phyloP scores from a whole-genome alignment of 192 early-diverging fungal genomes.

The Gaertneriomyces sp. region DNA sequence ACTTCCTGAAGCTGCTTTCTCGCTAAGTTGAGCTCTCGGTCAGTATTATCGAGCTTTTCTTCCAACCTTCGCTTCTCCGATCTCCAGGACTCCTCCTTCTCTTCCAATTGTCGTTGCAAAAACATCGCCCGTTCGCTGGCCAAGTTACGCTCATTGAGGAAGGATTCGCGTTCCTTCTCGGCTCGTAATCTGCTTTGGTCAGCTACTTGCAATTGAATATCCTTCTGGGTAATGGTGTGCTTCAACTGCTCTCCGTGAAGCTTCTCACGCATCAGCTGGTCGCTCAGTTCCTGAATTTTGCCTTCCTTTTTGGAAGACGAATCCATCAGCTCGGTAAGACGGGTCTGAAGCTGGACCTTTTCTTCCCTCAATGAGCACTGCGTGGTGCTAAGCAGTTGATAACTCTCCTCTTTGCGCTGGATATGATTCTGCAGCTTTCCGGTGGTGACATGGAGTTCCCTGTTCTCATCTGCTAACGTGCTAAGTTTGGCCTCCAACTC shows the following conservation, averaged over 20 bases:
- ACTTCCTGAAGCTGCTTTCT: slow-evolving; percentile 41
- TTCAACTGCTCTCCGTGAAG: slow-evolving; percentile 43
- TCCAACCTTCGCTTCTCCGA: slow-evolving; percentile 41
- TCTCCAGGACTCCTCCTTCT: slow-evolving; percentile 38
- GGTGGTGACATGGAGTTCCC: slow-evolving; percentile 35
- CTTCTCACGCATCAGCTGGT: slow-evolving; percentile 48
- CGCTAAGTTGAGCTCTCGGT: slow-evolving; percentile 42
- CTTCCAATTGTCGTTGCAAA: slow-evolving; percentile 54
- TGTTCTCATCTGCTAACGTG: slow-evolving; percentile 50
- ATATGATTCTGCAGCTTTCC: slow-evolving; percentile 1
- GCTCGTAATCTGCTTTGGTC: slow-evolving; percentile 49
- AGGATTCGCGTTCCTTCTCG: slow-evolving; percentile 46
- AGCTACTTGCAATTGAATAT: slow-evolving; percentile 55
- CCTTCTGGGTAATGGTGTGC: slow-evolving; percentile 48
- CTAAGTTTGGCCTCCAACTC: slow-evolving; percentile 28
- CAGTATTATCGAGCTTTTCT: slow-evolving; percentile 35
- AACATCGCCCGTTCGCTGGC: slow-evolving; percentile 48
- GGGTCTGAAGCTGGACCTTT: slow-evolving; percentile 57
- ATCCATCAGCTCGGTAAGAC: slow-evolving; percentile 49
- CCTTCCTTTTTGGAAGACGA: slow-evolving; percentile 55
- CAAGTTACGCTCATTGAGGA: slow-evolving; percentile 50
- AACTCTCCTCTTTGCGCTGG: slow-evolving; percentile 38
- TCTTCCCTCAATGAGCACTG: slow-evolving; percentile 56
- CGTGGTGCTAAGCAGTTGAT: slow-evolving; percentile 55
- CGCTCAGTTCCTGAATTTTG: slow-evolving; percentile 53